Evolutionary conservation across 129 eudicot species (phyloP).

Genomic region (Lactuca sativa): DNA sequence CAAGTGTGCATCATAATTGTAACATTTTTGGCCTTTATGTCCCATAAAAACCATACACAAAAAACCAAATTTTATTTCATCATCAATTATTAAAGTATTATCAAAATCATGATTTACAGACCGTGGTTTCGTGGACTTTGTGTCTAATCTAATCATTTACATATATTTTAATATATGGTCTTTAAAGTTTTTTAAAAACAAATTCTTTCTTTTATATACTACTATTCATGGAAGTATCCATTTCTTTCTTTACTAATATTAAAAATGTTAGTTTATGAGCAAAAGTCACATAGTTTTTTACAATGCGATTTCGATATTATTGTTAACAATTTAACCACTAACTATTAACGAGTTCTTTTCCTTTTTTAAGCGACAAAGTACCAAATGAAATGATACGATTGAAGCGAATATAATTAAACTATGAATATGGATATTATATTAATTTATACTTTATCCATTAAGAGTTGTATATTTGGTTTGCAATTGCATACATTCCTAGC

Average conservation of each 20-base stretch:
- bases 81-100: not conserved
- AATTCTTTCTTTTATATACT: not conserved
- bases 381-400: too few relatives aligned
- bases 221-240: not conserved
- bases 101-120: not conserved
- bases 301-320: not conserved
- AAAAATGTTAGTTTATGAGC: not conserved
- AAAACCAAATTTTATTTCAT: not conserved
- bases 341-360: too few relatives aligned
- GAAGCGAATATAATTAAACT: not conserved
- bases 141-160: not conserved
- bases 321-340: too few relatives aligned
- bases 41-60: conserved; percentile 22
- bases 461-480: not conserved
- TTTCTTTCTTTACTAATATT: not conserved
- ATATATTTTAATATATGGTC: not conserved
- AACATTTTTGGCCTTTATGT: conserved; percentile 13
- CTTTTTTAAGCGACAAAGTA: not conserved
- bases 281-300: not conserved
- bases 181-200: not conserved
- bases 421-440: not conserved
- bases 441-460: conserved; percentile 8
- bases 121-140: too few relatives aligned
- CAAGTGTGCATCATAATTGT: conserved; percentile 8
- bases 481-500: conserved; percentile 23